Conservation (phyloP, 371 early-diverging fungal species). For the Mucor lusitanicus region DNA sequence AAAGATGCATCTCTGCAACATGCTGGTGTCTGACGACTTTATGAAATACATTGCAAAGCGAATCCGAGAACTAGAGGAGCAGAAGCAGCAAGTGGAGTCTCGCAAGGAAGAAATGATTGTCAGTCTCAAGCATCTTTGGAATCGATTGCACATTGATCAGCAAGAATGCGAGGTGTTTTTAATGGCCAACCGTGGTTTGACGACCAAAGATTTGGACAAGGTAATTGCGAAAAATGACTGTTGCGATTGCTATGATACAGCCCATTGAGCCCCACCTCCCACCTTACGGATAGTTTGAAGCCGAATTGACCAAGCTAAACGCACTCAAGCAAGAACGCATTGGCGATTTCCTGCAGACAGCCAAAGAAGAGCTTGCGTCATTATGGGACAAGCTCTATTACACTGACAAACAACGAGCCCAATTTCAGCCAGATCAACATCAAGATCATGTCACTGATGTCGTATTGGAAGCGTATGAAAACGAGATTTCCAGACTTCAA, state of each 20-base stretch:
- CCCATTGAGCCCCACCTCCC: too few relatives aligned
- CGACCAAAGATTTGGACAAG: slow-evolving; percentile 27
- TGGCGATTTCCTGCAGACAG: slow-evolving; percentile 41
- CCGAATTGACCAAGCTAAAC: slow-evolving; percentile 27
- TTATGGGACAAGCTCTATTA: slow-evolving; percentile 49
- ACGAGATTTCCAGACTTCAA: slow-evolving; percentile 36
- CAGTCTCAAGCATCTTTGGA: slow-evolving; percentile 40
- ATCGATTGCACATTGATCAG: slow-evolving; percentile 28
- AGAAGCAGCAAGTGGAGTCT: slow-evolving; percentile 34
- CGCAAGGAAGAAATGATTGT: slow-evolving; percentile 37
- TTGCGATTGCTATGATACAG: too few relatives aligned
- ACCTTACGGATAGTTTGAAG: slow-evolving; percentile 26
- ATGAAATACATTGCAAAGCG: slow-evolving; percentile 15
- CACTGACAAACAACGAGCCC: slow-evolving; percentile 29
- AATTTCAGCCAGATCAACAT: slow-evolving; percentile 27
- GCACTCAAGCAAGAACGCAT: slow-evolving; percentile 39
- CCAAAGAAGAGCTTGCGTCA: slow-evolving; percentile 32
- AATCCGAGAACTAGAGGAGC: slow-evolving; percentile 29
- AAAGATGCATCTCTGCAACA: slow-evolving; percentile 17
- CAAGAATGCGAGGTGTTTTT: slow-evolving; percentile 28
- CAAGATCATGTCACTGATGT: slow-evolving; percentile 21
- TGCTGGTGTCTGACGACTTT: slow-evolving; percentile 18
- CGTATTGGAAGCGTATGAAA: slow-evolving; percentile 35
- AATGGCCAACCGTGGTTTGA: slow-evolving; percentile 28
- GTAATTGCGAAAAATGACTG: too few relatives aligned